Evolutionary conservation across 306 rosid species (phyloP).

Genomic region (Prunus kanzakura): DNA sequence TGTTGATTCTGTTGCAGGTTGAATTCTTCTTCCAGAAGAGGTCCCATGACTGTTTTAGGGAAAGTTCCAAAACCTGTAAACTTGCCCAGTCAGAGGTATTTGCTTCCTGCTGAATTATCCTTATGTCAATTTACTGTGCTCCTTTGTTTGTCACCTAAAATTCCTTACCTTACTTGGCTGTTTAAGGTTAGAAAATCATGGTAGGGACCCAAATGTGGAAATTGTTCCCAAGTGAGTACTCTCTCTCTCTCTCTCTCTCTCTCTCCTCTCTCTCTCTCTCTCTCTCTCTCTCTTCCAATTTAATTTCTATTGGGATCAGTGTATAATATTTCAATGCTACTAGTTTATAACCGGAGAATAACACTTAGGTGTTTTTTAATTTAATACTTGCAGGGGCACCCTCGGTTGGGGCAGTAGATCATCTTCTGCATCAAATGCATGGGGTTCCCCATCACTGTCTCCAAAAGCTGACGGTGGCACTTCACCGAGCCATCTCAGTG

Average conservation of each 20-base stretch:
- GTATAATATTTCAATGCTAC: constrained; percentile 11
- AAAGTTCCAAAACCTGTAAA: constrained; percentile 95
- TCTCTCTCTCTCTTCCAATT: background rate
- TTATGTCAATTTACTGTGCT: constrained; percentile 11
- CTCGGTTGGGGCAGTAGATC: constrained; percentile 93
- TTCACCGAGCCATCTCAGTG: constrained; percentile 78
- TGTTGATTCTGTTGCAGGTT: constrained; percentile 49
- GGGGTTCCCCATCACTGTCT: constrained; percentile 83
- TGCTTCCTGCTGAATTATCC: constrained; percentile 22
- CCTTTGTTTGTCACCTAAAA: constrained; percentile 27
- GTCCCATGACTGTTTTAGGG: constrained; percentile 92
- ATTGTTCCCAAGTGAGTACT: constrained; percentile 91
- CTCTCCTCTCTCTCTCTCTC: background rate
- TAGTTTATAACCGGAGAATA: background rate
- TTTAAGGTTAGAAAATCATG: constrained; percentile 96
- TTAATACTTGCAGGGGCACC: constrained; percentile 63
- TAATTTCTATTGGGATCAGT: constrained; percentile 6
- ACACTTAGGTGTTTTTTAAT: constrained; percentile 8
- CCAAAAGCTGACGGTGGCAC: constrained; percentile 78
- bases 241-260: background rate
- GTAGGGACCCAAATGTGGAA: constrained; percentile 86
- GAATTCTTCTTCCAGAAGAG: constrained; percentile 76
- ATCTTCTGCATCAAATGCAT: constrained; percentile 76
- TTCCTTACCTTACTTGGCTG: constrained; percentile 21
- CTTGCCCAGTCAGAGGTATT: constrained; percentile 93